These are phyloP conservation scores for Russula emetica DNA, from an alignment of 768 basidiomycete genomes.

Conservation along the genomic window DNA sequence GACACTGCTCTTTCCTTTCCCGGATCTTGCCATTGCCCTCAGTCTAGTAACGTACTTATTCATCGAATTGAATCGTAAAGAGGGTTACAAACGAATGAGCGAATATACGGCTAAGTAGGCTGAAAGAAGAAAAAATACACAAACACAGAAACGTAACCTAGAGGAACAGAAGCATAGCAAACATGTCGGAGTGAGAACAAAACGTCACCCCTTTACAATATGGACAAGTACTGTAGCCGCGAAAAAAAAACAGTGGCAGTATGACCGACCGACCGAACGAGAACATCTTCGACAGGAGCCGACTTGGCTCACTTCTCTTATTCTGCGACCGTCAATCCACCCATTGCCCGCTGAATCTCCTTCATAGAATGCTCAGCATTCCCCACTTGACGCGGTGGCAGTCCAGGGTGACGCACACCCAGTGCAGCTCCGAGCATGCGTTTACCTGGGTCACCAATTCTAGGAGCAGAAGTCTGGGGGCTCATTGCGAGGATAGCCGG, in stretches of 20 bases:
- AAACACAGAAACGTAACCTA: slow-evolving; percentile 4
- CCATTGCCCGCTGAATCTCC: slow-evolving; percentile 73
- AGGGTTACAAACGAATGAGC: slow-evolving; percentile 9
- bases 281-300: not conserved
- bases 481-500: slow-evolving; percentile 65
- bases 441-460: slow-evolving; percentile 85
- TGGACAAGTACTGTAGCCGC: not conserved
- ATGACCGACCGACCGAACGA: not conserved
- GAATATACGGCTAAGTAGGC: slow-evolving; percentile 2
- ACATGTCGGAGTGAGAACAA: not conserved
- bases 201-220: slow-evolving; percentile 1
- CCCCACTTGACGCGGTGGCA: slow-evolving; percentile 50
- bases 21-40: too few species aligned
- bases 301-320: slow-evolving; percentile 35
- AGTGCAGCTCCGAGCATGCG: slow-evolving; percentile 85
- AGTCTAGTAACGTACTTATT: too few species aligned
- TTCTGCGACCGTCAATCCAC: slow-evolving; percentile 68
- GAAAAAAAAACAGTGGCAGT: not conserved
- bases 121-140: slow-evolving; percentile 1
- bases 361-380: slow-evolving; percentile 55
- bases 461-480: slow-evolving; percentile 50
- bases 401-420: slow-evolving; percentile 74
- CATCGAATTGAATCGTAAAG: not conserved
- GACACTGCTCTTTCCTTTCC: too few species aligned
- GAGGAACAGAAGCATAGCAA: slow-evolving; percentile 7